Evolutionary conservation across 495 filamentous ascomycete genomes (phyloP), one percentile per base, ranked within the genome.

Genomic region (Baudoinia panamericana): DNA sequence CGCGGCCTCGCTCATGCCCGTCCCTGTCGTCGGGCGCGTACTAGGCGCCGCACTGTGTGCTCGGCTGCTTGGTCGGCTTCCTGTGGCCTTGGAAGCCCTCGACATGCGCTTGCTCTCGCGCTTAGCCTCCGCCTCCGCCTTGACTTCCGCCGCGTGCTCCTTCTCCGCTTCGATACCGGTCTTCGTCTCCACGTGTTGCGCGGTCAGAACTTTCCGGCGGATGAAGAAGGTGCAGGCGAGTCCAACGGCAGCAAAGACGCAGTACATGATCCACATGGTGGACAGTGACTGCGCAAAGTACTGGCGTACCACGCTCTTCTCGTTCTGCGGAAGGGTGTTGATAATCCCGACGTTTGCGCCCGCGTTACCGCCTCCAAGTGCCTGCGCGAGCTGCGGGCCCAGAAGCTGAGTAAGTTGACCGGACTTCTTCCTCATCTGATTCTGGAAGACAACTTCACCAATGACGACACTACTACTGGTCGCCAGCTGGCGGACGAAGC

Each of bases 381-480:
- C 33, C 4, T 49, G 35, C 5, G 61, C 66, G 7, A 52, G 36
- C 19, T 53, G 29, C 0, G 56, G 47, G 4, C 60, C 55, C 2
- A 67, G 51, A 9, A 42, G 24, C 10, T n/a, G 17, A 3, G 16
- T 28, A 18, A 64, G 34, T 19, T 36, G 13, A 8, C 26, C 39
- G 12, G 49, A 44, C 25, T 61, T 50, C 39, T 45, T 34, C 18
- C 47, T 24, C 60, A 70, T 66, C 28, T 47, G 56, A 51, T 82
- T 82, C 55, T 80, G 72, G 60, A 92, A 92, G 21, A 93, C 73
- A 2, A 86, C 81, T 11, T 80, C 73, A 12, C 85, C 85, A 18
- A 90, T 70, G 16, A 86, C 82, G 19, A 90, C 73, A 5, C 75
- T 77, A 17, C 80, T 70, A 10, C 78, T 67, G 0, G 76, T 82